Conservation (phyloP, 2,329 filamentous ascomycete genomes). For the Cladosporium phlei region DNA sequence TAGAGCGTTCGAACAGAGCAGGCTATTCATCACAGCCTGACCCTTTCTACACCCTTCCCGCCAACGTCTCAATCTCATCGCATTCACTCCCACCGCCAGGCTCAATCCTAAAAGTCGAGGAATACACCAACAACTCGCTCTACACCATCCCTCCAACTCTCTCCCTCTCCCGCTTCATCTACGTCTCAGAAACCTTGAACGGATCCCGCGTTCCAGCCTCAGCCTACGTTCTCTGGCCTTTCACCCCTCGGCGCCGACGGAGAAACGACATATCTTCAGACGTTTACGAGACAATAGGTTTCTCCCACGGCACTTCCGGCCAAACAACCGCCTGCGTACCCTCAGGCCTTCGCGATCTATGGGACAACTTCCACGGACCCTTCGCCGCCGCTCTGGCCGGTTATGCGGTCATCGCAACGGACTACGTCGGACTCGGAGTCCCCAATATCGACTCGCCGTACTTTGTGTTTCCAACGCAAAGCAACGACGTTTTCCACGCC, state of each 20-base stretch:
- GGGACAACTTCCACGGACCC: constrained; percentile 26
- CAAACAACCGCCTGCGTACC: constrained; percentile 23
- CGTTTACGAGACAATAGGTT: constrained; percentile 22
- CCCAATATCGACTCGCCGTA: constrained; percentile 32
- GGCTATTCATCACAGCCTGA: constrained; percentile 28
- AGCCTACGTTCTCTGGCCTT: constrained; percentile 49
- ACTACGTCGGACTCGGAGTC: constrained; percentile 27
- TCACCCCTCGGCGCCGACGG: constrained; percentile 19
- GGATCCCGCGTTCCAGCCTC: constrained; percentile 45
- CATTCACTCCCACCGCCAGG: constrained; percentile 33
- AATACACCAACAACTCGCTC: constrained; percentile 33
- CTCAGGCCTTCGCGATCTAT: constrained; percentile 27
- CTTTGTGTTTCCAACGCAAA: constrained; percentile 33
- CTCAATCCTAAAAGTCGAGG: constrained; percentile 39
- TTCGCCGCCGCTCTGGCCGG: constrained; percentile 29
- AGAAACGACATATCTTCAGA: constrained; percentile 1
- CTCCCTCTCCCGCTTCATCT: constrained; percentile 47
- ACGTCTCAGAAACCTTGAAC: constrained; percentile 44
- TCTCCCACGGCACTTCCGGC: constrained; percentile 24
- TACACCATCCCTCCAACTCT: constrained; percentile 41
- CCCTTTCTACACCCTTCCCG: constrained; percentile 38
- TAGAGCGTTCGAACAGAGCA: constrained; percentile 28
- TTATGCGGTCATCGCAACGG: constrained; percentile 27
- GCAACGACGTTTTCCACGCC: constrained; percentile 43
- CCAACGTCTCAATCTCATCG: constrained; percentile 16